Base-by-base conservation (phyloP, 305 asterid species). In the Rubia occidens region DNA sequence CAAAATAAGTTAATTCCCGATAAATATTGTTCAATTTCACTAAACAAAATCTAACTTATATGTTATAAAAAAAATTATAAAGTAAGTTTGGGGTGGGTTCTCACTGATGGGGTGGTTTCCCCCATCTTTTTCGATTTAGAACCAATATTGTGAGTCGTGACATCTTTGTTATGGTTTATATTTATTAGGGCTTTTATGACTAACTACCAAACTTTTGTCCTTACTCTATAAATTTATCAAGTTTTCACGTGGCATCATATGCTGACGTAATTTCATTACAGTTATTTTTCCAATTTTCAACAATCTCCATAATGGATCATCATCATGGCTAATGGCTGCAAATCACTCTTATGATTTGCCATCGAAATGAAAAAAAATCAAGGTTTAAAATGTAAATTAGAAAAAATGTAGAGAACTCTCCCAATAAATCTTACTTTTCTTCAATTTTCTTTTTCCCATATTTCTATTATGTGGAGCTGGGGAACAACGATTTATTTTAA, bases 181-280 rank as follows among this genome's bases (percentile, higher is more conserved):
- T 51, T 51, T 51, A 47, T 47, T 47, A 47, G 54, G 54, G 54
- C 54, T 47, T 14, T 56, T 56, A 21, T 4, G 37, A 56, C 37
- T 59, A 21, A 21, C 64, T 59, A 9, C 39, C 64, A 59, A 59
- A 56, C 32, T 20, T 56, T 56, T 51, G 58, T 51, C 58, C 58
- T 51, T 8, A 5, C 24, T 17, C 21, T 15, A 51, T 51, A 51
- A 51, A 51, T 51, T 51, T 1, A 17, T 6, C 10, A 51, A n/a
- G 24, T 15, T 51, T n/a, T 51, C 58, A 51, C 24, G 24, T 51
- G 58, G 10, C 24, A 17, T 51, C 24, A 6, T 42, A 42, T 4
- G 5, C n/a, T 26, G 18, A 24, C 39, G 37, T 59, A 26, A 59
- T 56, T 3, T 20, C 8, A 20, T 56, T 56, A 18, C 37, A 21